A percentile compares a stretch with the other conserved stretches of the same genome.
phyloP scores from a whole-genome alignment of 306 rosid genomes.

The Trichosanthes truncata region DNA sequence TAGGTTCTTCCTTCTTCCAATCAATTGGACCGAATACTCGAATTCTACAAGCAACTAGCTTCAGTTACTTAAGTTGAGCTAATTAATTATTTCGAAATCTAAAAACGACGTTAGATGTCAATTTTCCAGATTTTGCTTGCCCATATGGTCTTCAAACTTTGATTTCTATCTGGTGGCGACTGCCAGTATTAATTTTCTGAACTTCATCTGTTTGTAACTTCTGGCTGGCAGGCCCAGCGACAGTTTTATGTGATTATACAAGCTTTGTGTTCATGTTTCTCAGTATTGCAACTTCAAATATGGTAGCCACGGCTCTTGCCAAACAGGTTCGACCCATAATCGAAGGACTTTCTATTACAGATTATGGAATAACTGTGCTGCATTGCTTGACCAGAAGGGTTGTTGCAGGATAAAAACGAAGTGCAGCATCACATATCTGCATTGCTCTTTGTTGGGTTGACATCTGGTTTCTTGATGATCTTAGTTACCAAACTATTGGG shows the following conservation, averaged over 20 bases:
- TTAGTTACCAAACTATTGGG: slow-evolving; percentile 66
- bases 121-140: not conserved
- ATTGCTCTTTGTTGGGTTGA: slow-evolving; percentile 75
- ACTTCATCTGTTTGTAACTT: slow-evolving; percentile 2
- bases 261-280: slow-evolving; percentile 86
- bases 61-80: not conserved
- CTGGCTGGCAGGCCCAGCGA: slow-evolving; percentile 58
- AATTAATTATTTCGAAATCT: not conserved
- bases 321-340: slow-evolving; percentile 38
- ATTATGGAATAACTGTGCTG: not conserved
- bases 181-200: not conserved
- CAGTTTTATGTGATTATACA: slow-evolving; percentile 74
- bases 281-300: slow-evolving; percentile 81
- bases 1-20: not conserved
- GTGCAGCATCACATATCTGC: slow-evolving; percentile 68
- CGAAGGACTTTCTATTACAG: not conserved
- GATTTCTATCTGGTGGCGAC: not conserved
- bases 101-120: not conserved
- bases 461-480: slow-evolving; percentile 72
- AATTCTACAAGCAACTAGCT: not conserved
- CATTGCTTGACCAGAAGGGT: slow-evolving; percentile 7
- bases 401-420: slow-evolving; percentile 62
- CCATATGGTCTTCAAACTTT: not conserved
- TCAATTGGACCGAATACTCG: not conserved
- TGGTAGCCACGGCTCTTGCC: slow-evolving; percentile 92